Percentiles rank a stretch among this genome's conserved stretches.
Conservation (phyloP, 2,329 filamentous ascomycete genomes). For the Trichoderma semiorbis region DNA sequence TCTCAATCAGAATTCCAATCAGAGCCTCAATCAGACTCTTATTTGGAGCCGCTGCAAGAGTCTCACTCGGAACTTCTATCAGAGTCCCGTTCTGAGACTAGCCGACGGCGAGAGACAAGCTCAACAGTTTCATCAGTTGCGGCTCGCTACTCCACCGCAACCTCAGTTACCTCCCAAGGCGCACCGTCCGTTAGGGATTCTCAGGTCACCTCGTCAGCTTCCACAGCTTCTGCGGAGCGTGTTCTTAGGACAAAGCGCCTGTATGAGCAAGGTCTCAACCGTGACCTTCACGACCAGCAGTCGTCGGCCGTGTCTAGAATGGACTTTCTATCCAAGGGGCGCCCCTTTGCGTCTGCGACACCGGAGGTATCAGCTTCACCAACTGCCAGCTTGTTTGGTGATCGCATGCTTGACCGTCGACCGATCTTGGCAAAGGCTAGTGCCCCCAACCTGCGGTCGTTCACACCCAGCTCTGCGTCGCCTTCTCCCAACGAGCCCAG, state of each 20-base stretch:
- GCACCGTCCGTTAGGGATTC: conserved; percentile 51
- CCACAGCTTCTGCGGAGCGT: conserved; percentile 50
- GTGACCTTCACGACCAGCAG: conserved; percentile 78
- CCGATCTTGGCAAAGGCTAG: conserved; percentile 55
- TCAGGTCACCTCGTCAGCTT: conserved; percentile 40
- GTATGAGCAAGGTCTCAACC: conserved; percentile 78
- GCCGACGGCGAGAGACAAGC: conserved; percentile 77
- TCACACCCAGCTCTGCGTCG: conserved; percentile 41
- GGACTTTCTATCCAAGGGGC: conserved; percentile 70
- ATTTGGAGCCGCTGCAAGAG: background rate
- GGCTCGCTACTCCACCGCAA: conserved; percentile 76
- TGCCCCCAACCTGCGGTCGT: conserved; percentile 63
- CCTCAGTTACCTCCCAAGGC: conserved; percentile 73
- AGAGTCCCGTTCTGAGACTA: conserved; percentile 59
- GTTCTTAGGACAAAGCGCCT: conserved; percentile 69
- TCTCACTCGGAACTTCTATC: conserved; percentile 25
- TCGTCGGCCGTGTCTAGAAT: conserved; percentile 72
- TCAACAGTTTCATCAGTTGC: conserved; percentile 71
- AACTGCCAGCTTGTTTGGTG: conserved; percentile 39
- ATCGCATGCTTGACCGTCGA: conserved; percentile 46
- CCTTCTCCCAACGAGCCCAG: conserved; percentile 31
- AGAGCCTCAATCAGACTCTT: conserved; percentile 54
- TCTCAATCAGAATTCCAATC: conserved; percentile 29
- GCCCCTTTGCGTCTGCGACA: conserved; percentile 48
- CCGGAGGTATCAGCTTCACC: conserved; percentile 52